Conservation (phyloP, 2,329 filamentous ascomycete species). For the Pseudopyrenochaeta lycopersici region DNA sequence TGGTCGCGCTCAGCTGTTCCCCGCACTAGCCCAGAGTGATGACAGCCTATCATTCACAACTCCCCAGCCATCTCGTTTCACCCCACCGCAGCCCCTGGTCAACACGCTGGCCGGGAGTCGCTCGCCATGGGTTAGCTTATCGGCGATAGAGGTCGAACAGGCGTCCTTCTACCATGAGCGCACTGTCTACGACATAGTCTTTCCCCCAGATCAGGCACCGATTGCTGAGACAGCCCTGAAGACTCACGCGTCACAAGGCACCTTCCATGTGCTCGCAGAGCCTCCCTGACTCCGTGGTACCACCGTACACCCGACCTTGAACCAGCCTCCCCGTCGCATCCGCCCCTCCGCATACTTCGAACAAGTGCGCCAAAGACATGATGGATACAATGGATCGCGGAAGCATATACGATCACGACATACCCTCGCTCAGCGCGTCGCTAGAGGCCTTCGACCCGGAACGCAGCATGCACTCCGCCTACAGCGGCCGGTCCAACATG, state of each 20-base stretch:
- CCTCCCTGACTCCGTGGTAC: constrained; percentile 34
- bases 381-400: constrained; percentile 45
- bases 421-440: constrained; percentile 50
- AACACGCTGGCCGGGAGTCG: constrained; percentile 30
- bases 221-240: constrained; percentile 27
- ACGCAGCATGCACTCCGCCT: constrained; percentile 46
- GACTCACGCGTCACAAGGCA: constrained; percentile 44
- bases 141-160: constrained; percentile 15
- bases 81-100: constrained; percentile 33
- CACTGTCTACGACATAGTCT: constrained; percentile 12
- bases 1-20: constrained; percentile 13
- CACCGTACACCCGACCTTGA: constrained; percentile 21
- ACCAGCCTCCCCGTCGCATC: constrained; percentile 26
- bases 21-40: constrained; percentile 20
- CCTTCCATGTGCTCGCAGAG: constrained; percentile 41
- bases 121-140: constrained; percentile 21
- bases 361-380: constrained; percentile 23
- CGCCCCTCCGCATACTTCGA: background rate
- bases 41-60: constrained; percentile 31
- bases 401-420: constrained; percentile 48
- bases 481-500: constrained; percentile 69
- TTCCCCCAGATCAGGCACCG: constrained; percentile 33
- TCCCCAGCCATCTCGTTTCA: constrained; percentile 45
- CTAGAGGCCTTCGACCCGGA: constrained; percentile 51
- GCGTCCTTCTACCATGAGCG: constrained; percentile 15